Evolutionary conservation across 1,284 basidiomycete species (phyloP).

Genomic region (Amylostereum chailletii): DNA sequence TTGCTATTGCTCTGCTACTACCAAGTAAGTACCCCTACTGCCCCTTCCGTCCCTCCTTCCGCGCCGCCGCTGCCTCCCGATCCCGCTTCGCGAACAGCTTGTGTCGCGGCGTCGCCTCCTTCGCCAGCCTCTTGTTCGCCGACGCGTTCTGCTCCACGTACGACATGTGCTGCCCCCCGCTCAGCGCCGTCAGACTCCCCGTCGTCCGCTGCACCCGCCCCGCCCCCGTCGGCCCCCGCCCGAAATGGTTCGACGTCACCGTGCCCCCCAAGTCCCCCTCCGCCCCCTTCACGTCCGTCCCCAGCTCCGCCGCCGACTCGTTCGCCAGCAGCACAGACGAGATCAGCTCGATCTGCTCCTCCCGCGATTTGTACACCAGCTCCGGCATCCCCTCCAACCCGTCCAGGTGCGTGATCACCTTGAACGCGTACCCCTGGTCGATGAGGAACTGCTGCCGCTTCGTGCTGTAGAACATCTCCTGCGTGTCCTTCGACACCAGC

Average conservation of each 20-base stretch:
- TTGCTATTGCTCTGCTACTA: too few species aligned
- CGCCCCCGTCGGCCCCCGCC: slow-evolving; percentile 40
- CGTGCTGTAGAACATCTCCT: slow-evolving; percentile 99
- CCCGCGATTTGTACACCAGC: slow-evolving; percentile 85
- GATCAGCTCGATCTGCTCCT: slow-evolving; percentile 93
- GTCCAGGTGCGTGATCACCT: slow-evolving; percentile 96
- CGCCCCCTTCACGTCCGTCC: slow-evolving; percentile 68
- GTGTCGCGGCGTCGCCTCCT: slow-evolving; percentile 58
- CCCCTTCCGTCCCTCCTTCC: slow-evolving; percentile 38
- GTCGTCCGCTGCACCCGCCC: slow-evolving; percentile 70
- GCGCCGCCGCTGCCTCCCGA: slow-evolving; percentile 50
- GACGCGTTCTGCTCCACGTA: slow-evolving; percentile 90
- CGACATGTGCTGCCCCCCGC: slow-evolving; percentile 84
- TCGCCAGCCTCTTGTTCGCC: slow-evolving; percentile 77
- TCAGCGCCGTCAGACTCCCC: slow-evolving; percentile 78
- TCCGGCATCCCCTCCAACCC: slow-evolving; percentile 84
- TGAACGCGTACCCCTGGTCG: slow-evolving; percentile 98
- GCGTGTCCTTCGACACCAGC: slow-evolving; percentile 96
- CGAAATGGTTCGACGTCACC: slow-evolving; percentile 41
- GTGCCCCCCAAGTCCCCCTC: slow-evolving; percentile 78
- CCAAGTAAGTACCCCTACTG: neutral
- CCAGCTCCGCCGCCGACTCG: slow-evolving; percentile 86
- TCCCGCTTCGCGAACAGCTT: slow-evolving; percentile 80
- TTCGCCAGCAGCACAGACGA: slow-evolving; percentile 88
- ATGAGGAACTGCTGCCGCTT: slow-evolving; percentile 99